Base-by-base conservation (phyloP, 352 stramenopile species). In the Pythium periplocum region DNA sequence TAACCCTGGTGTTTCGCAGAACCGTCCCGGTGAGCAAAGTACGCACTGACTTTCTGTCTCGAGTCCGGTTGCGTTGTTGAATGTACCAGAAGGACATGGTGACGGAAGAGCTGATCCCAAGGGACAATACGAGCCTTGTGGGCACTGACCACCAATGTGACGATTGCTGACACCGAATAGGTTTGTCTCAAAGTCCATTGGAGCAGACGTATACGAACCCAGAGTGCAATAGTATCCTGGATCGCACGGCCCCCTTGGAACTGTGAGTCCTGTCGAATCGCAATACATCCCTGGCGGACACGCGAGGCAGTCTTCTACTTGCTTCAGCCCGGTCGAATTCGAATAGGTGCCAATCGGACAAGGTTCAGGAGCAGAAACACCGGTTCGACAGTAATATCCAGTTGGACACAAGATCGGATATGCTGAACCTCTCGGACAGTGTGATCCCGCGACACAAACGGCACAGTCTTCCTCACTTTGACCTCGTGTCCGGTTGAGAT, bases 231-330 rank as follows among this genome's bases (percentile, higher is more conserved):
- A 98, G 57, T 97, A 97, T 0, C 93, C 93, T 11, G 83, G 73
- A 30, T 92, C 82, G 49, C 93, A 98, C 2, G 73, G 80, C 10
- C 81, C 79, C 7, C 75, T 68, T 2, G 86, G 85, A 9, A 72
- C 60, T 1, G 84, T 91, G 35, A 97, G 75, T 0, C 61, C 83
- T 17, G 73, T 92, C 4, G 83, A 71, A 45, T 98, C 90, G 61
- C 93, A 98, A 53, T 95, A 98, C 70, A 86, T 86, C 1, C 93
- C 93, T n/a, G 88, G 81, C 11, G 83, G 67, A 56, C 93, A 98
- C 35, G 68, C 51, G 1, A 83, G 62, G 65, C 93, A 98, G 48
- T 96, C 87, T 37, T 95, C 77, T 8, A 92, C 80, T 47, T 75
- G 73, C 36, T 70, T 71, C 34, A 97, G 69, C 1, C 80, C 78